Evolutionary conservation across 768 basidiomycete genomes (phyloP).

Genomic region (Hemileccinum impolitum): DNA sequence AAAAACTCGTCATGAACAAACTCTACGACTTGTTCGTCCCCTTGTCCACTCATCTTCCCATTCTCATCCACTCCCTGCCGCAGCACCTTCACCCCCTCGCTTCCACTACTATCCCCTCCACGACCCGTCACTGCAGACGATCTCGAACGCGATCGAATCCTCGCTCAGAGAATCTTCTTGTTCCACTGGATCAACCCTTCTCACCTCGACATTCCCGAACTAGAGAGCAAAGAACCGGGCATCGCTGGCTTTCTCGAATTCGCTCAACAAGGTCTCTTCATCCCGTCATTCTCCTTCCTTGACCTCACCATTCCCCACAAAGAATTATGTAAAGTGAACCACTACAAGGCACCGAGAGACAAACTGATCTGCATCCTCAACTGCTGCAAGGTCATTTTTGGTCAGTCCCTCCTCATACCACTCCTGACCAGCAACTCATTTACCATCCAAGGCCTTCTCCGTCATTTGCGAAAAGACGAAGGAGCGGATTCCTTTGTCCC

Average conservation of each 20-base stretch:
- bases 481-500: slow-evolving; percentile 95
- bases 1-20: slow-evolving; percentile 99
- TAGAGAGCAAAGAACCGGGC: slow-evolving; percentile 49
- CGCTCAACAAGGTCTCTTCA: slow-evolving; percentile 74
- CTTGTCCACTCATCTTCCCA: neutral
- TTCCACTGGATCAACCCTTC: slow-evolving; percentile 88
- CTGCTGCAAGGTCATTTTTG: slow-evolving; percentile 98
- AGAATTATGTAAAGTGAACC: slow-evolving; percentile 96
- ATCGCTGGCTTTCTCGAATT: slow-evolving; percentile 80
- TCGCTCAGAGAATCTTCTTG: slow-evolving; percentile 84
- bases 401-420: slow-evolving; percentile 43
- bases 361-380: slow-evolving; percentile 98
- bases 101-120: slow-evolving; percentile 60
- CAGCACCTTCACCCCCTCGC: slow-evolving; percentile 91
- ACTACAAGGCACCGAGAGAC: slow-evolving; percentile 98
- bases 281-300: neutral
- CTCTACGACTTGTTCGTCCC: slow-evolving; percentile 86
- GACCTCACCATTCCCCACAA: slow-evolving; percentile 5
- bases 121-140: slow-evolving; percentile 90
- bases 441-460: slow-evolving; percentile 65
- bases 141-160: slow-evolving; percentile 90
- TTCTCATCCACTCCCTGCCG: slow-evolving; percentile 8
- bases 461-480: slow-evolving; percentile 80
- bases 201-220: slow-evolving; percentile 87
- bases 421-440: neutral